Evolutionary conservation across 768 basidiomycete genomes (phyloP).

Genomic region (Amanita molliuscula): DNA sequence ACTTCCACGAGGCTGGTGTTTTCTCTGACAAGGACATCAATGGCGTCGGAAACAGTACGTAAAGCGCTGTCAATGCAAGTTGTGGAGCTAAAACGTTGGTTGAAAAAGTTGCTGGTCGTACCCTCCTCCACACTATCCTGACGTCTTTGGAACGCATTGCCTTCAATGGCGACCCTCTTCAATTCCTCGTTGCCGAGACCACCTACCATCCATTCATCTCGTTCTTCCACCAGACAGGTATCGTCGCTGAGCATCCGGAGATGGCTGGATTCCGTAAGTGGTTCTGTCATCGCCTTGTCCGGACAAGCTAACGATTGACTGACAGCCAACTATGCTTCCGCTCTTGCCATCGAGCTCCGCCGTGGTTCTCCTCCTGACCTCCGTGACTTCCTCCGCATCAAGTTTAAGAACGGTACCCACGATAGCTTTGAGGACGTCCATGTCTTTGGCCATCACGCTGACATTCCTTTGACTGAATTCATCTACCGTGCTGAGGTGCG

Average conservation of each 20-base stretch:
- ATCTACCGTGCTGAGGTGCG: conserved; percentile 71
- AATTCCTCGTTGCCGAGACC: conserved; percentile 67
- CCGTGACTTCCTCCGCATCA: conserved; percentile 76
- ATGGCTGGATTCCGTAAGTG: conserved; percentile 56
- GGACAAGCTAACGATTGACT: not conserved
- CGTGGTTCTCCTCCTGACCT: conserved; percentile 64
- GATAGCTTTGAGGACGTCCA: conserved; percentile 56
- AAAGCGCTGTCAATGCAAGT: not conserved
- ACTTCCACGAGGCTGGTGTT: conserved; percentile 71
- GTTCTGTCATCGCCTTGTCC: not conserved
- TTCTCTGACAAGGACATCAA: conserved; percentile 54
- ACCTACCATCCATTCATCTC: conserved; percentile 91
- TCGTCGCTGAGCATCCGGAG: conserved; percentile 45
- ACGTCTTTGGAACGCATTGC: conserved; percentile 66
- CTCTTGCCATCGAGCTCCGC: conserved; percentile 71
- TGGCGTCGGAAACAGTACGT: conserved; percentile 74
- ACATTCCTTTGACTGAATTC: conserved; percentile 79
- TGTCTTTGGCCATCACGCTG: conserved; percentile 63
- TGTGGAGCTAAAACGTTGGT: not conserved
- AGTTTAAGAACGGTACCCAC: conserved; percentile 74
- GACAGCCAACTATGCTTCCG: conserved; percentile 63
- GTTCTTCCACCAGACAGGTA: conserved; percentile 70
- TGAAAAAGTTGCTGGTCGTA: conserved; percentile 73
- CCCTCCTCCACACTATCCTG: conserved; percentile 64
- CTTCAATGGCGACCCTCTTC: conserved; percentile 70